Evolutionary conservation across 2,329 filamentous ascomycete genomes (phyloP), one percentile per base, ranked within the genome.

Genomic region (Pseudogymnoascus sp.): DNA sequence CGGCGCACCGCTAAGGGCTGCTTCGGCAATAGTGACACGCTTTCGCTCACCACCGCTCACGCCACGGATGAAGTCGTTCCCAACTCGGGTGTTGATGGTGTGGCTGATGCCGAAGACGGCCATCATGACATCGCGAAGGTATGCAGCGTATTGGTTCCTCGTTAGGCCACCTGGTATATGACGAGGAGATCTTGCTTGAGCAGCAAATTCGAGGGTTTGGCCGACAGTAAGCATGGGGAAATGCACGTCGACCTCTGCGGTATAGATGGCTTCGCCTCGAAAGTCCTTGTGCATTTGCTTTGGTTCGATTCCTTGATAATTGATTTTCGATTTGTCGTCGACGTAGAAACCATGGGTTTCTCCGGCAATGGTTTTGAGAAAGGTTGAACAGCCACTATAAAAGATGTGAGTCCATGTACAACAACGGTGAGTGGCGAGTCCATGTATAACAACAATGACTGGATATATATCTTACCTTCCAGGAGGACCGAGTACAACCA

Each of bases 1-100:
- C 44, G 81, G 84, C 1, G 84, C 83, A 11, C 77, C 74, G 0
- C 77, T 78, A n/a, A 82, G 81, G 0, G 83, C 82, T 65, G 89
- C 90, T 74, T 93, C 90, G 0, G 88, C 89, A 65, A 95, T 91
- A n/a, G 86, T 89, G 2, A 93, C 90, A 71, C 91, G 86, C 76
- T 95, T 91, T 63, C 87, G 79, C 72, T 90, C 87, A 36, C 87
- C 86, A 26, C 87, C 87, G 3, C 83, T 86, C 0, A 89, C 82
- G 47, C 89, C 89, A 60, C 68, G 36, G 4, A 40, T 84, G 44
- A 87, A 83, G 68, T 90, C 87, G 65, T 90, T 84, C 9, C 88
- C 88, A 8, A 91, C 86, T 68, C 86, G 87, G 13, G 88, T 91
- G 65, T 85, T 80, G 69, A 86, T 78, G 0, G 86, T 87, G 69